These are phyloP conservation scores for Rhizopogon vesiculosus DNA, from an alignment of 768 basidiomycete species.

Conservation along the genomic window DNA sequence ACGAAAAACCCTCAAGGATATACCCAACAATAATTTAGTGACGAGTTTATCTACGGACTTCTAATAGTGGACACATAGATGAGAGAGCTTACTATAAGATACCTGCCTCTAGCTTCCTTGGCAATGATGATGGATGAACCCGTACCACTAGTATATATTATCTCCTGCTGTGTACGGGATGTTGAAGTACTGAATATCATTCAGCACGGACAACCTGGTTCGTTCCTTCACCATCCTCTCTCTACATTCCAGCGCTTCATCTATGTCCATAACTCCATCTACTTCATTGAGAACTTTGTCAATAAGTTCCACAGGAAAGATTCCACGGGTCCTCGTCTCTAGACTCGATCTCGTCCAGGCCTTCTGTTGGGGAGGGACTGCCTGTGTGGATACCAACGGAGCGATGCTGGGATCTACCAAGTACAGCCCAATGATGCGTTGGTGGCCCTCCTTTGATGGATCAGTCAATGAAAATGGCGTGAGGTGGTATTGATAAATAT, in stretches of 20 bases:
- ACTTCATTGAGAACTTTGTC: conserved; percentile 34
- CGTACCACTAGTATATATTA: not conserved
- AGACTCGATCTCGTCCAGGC: conserved; percentile 38
- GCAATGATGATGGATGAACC: not conserved
- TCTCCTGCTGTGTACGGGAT: conserved; percentile 38
- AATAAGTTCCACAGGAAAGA: conserved; percentile 31
- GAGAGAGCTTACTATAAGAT: not conserved
- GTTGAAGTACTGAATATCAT: conserved; percentile 44
- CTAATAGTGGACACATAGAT: conserved; percentile 16
- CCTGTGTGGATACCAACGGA: conserved; percentile 36
- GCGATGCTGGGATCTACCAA: conserved; percentile 44
- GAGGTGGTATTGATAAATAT: conserved; percentile 48
- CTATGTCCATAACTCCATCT: conserved; percentile 34
- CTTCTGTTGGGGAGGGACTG: conserved; percentile 47
- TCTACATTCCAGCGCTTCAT: conserved; percentile 33
- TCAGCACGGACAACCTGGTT: conserved; percentile 32
- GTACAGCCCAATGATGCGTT: conserved; percentile 40
- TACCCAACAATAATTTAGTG: conserved; percentile 20
- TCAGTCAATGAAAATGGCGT: conserved; percentile 37
- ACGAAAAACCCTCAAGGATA: conserved; percentile 86
- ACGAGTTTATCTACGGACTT: conserved; percentile 10
- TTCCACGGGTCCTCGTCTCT: conserved; percentile 8
- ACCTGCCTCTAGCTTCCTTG: not conserved
- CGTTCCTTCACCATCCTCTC: conserved; percentile 29
- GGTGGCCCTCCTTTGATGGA: conserved; percentile 34